Evolutionary conservation across 1,284 basidiomycete genomes (phyloP).

Genomic region (Papiliotrema laurentii): DNA sequence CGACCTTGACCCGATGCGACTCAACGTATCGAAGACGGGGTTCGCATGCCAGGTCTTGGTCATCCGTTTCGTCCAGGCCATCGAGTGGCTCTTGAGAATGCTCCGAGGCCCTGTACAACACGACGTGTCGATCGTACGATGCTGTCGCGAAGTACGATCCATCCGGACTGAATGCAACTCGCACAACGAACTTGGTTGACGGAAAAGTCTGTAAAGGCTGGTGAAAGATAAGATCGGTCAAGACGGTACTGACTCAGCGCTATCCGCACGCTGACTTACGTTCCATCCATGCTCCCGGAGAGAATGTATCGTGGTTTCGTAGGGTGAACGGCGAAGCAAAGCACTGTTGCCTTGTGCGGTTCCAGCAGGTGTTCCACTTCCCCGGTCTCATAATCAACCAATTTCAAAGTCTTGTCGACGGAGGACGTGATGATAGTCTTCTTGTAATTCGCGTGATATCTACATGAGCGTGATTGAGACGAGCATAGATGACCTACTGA

Average conservation of each 20-base stretch:
- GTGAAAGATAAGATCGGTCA: conserved; percentile 41
- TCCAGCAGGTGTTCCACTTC: conserved; percentile 50
- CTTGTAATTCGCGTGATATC: conserved; percentile 22
- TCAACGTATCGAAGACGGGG: conserved; percentile 33
- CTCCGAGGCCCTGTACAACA: conserved; percentile 28
- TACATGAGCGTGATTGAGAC: conserved; percentile 2
- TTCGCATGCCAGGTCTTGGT: conserved; percentile 31
- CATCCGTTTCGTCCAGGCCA: conserved; percentile 34
- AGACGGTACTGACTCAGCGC: conserved; percentile 23
- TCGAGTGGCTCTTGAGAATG: conserved; percentile 17
- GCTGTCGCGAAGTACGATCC: conserved; percentile 43
- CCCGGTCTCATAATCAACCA: conserved; percentile 72
- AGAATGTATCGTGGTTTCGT: conserved; percentile 38
- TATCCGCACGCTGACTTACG: conserved; percentile 23
- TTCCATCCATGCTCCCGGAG: conserved; percentile 47
- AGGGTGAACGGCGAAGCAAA: conserved; percentile 44
- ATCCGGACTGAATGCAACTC: conserved; percentile 38
- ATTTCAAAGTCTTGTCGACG: conserved; percentile 72
- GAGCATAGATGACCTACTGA: conserved; percentile 19
- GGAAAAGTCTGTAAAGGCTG: conserved; percentile 37
- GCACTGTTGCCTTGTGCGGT: conserved; percentile 43
- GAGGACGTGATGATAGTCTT: conserved; percentile 66
- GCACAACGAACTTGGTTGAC: conserved; percentile 43
- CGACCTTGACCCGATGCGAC: conserved; percentile 24
- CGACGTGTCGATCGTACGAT: conserved; percentile 44